These are phyloP conservation scores for Urostyla sp. DNA, from an alignment of 73 alveolate species.

Conservation along the genomic window DNA sequence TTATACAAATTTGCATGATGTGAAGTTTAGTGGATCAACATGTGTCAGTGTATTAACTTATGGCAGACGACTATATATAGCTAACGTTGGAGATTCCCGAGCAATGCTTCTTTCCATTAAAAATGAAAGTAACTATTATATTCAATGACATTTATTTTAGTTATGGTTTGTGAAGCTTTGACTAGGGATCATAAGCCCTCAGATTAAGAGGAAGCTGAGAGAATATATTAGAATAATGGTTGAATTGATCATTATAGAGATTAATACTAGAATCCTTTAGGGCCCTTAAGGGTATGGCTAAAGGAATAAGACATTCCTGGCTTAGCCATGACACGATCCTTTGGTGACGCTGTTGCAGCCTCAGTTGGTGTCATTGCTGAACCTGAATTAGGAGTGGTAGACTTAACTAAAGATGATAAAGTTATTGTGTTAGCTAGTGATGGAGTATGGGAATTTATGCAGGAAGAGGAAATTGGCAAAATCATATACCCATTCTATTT, in stretches of 20 bases:
- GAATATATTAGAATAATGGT: conserved; percentile 86
- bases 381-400: conserved; percentile 74
- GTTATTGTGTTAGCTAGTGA: conserved; percentile 92
- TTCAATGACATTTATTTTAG: background rate
- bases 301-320: conserved; percentile 95
- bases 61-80: conserved; percentile 76
- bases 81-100: conserved; percentile 93
- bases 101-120: conserved; percentile 67
- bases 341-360: conserved; percentile 95
- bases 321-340: conserved; percentile 97
- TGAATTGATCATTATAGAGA: conserved; percentile 87
- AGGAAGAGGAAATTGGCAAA: conserved; percentile 70
- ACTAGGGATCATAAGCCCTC: conserved; percentile 94
- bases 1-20: conserved; percentile 12
- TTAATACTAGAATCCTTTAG: conserved; percentile 82
- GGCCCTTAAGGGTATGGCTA: conserved; percentile 96
- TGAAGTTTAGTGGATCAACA: conserved; percentile 90
- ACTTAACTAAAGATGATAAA: conserved; percentile 82
- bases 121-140: background rate
- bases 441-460: conserved; percentile 94
- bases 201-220: conserved; percentile 83
- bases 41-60: conserved; percentile 79
- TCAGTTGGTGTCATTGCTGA: conserved; percentile 88
- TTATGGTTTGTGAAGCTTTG: conserved; percentile 34
- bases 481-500: conserved; percentile 71